Evolutionary conservation across 345 rosid species (phyloP), one percentile per base, ranked within the genome.

Genomic region (Citrus reticulata): DNA sequence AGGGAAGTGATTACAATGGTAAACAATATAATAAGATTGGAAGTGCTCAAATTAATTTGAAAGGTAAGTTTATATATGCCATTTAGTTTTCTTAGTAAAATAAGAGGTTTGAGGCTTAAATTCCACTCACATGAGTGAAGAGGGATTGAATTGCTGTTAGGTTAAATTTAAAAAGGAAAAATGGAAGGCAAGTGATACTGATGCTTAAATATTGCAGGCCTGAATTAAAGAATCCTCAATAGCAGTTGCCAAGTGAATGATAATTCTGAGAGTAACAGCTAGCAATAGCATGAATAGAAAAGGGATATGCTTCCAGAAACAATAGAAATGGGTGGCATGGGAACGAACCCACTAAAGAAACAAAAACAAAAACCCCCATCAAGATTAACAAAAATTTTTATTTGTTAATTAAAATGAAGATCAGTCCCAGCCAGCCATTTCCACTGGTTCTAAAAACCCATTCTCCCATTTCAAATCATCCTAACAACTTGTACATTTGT

Each of bases 311-410:
- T 17, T 49, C 32, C 70, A 35, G 65, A 75, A 75, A 80, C 67
- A 75, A 75, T 75, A 75, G 54, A 75, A 80, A 80, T 80, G 79
- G 78, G 51, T 62, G 72, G 83, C 57, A 80, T 69, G 76, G 79
- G 79, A 80, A 69, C 5, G 70, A 30, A 49, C 29, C 27, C 7
- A 7, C 22, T 1, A 46, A 7, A 10, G 7, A 10, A 49, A 7
- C 1, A 14, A 30, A 64, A 19, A 14, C 32, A 27, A 14, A 5
- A 27, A 14, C 5, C 20, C 35, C 35, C 13, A 68, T 39, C 16
- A 69, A 13, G 42, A 40, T 54, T 54, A 54, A 54, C 58, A 54
- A 46, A 17, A 4, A 17, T 0, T 0, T 54, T 17, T 16, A 27
- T n/a, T n/a, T 24, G 64, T 24, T 5, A 34, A 11, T 22, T 27